Conservation (phyloP, 805 yeast species). For the Ogataea allantospora region DNA sequence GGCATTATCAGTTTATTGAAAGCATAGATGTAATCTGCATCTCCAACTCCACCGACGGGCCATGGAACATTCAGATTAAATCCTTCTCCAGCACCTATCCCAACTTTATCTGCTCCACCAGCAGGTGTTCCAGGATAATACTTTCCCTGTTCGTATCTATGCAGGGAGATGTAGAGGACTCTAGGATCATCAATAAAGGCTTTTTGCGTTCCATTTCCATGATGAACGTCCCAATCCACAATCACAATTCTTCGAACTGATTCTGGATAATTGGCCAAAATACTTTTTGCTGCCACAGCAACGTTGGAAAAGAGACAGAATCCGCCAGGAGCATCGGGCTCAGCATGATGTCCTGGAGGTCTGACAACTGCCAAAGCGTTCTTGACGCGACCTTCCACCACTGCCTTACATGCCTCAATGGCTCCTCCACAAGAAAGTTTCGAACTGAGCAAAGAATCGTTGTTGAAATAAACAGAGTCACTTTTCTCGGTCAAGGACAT, state of each 20-base stretch:
- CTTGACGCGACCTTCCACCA: slow-evolving; percentile 86
- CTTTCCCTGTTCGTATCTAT: slow-evolving; percentile 86
- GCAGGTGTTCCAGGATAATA: slow-evolving; percentile 93
- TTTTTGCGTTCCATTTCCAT: slow-evolving; percentile 97
- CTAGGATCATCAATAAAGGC: slow-evolving; percentile 87
- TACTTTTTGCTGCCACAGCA: slow-evolving; percentile 91
- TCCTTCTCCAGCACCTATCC: slow-evolving; percentile 86
- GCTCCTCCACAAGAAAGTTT: slow-evolving; percentile 95
- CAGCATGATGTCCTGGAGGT: slow-evolving; percentile 99
- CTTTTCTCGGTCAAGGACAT: slow-evolving; percentile 84
- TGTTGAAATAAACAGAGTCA: slow-evolving; percentile 92
- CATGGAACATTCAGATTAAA: slow-evolving; percentile 89
- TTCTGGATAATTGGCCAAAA: slow-evolving; percentile 81
- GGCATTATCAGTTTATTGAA: slow-evolving; percentile 86
- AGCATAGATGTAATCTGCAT: slow-evolving; percentile 93
- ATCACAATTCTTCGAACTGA: slow-evolving; percentile 79
- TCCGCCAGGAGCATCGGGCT: slow-evolving; percentile 96
- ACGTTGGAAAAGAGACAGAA: slow-evolving; percentile 95
- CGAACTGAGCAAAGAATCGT: slow-evolving; percentile 84
- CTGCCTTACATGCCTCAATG: slow-evolving; percentile 94
- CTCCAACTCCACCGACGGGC: slow-evolving; percentile 89
- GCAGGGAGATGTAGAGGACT: slow-evolving; percentile 87
- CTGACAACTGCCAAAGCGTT: slow-evolving; percentile 93
- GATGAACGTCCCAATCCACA: slow-evolving; percentile 98
- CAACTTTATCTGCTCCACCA: slow-evolving; percentile 78